Base-by-base conservation (phyloP, 345 rosid species). In the Gossypium thurberi region DNA sequence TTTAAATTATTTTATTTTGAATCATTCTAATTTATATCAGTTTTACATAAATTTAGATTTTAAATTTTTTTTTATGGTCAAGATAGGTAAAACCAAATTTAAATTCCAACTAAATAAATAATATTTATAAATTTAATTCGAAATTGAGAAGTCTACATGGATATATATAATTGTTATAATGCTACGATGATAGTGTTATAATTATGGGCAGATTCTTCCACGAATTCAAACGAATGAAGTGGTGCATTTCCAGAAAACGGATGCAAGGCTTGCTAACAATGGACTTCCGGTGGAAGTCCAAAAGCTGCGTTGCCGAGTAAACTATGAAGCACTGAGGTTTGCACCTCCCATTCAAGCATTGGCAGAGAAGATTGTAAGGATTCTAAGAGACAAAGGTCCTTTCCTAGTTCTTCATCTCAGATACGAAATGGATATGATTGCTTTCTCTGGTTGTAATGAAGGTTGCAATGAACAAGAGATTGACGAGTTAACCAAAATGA, bases 351-450 rank as follows among this genome's bases (percentile, higher is more conserved):
- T 85, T 1, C 83, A 85, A 74, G 78, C 77, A 12, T 56, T 84
- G 58, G 88, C 84, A 1, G 73, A 73, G 65, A 84, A 78, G 80
- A 82, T 87, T 20, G 80, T 87, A 21, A 76, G 70, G 8, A 66
- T 83, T 66, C 70, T 85, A 56, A 80, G 87, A 65, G 68, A 75
- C 68, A 86, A 73, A 20, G 90, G 88, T 55, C 86, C 83, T 25
- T 86, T 86, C 80, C 42, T 86, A 33, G 87, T 84, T 14, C 87
- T 84, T 46, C 87, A 86, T 81, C 85, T 86, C 18, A 65, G 90
- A 71, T 86, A 86, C 57, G 90, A 86, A 80, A 86, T 82, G 87
- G 90, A 86, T 74, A 86, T 86, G 90, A 65, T 86, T 3, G 85
- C 90, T 10, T 86, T 84, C 75, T 82, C 90, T 6, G 90, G 87